Evolutionary conservation across 2,329 filamentous ascomycete genomes (phyloP), one percentile per base, ranked within the genome.

Genomic region (Stagonosporopsis tanaceti): DNA sequence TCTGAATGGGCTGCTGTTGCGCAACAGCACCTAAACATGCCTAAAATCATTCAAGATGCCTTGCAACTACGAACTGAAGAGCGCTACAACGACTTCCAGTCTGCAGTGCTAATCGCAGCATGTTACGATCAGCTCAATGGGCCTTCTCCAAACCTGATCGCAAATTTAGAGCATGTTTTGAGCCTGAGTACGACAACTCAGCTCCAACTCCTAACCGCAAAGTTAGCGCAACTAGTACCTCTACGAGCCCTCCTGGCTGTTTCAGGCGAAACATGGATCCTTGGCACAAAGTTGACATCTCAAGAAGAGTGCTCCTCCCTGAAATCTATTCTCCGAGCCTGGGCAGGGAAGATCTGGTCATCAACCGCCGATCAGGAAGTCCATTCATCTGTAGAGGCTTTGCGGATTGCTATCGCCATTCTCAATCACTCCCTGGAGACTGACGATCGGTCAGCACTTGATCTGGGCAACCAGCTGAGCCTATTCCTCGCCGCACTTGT

Each of bases 241-340:
- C 61, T 80, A 5, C 76, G 77, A 20, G 73, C 78, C 1, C 65
- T 82, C 4, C 65, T 82, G 14, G 78, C 79, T 28, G 73, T 80
- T 0, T 73, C 77, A 4, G 78, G 79, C 34, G 78, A 81, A 48
- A 75, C 77, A 15, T 82, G 79, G 79, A 70, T 80, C 8, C 65
- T 81, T n/a, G 75, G 70, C 1, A 76, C 79, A 55, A 80, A 80
- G 47, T 64, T 80, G 2, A 56, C 70, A 24, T 69, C 69, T 14
- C 64, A 66, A 6, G 66, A 67, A 14, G 70, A 73, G n/a, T 78
- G 76, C 57, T 55, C 61, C 15, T 56, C 41, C 6, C 60, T 75
- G 6, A 77, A 76, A 53, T 56, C 63, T 3, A 71, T 67, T 1
- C 64, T 79, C 7, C 65, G 66, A 11, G 60, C 66, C 2, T 81